Conservation (phyloP, 2,329 filamentous ascomycete genomes). For the Drechslerella stenobrocha region DNA sequence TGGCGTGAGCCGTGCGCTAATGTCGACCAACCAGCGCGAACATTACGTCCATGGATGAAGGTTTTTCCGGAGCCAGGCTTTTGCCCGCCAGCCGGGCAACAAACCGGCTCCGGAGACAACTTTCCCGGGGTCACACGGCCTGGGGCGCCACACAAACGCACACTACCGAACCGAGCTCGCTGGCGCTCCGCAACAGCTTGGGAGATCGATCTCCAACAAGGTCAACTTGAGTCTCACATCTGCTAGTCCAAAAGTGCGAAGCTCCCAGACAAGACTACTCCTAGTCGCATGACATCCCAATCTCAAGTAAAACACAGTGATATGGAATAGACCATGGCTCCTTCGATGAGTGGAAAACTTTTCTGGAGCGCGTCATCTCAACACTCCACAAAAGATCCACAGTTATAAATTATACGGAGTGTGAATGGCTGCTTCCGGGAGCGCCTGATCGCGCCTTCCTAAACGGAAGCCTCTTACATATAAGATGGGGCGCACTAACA, state of each 20-base stretch:
- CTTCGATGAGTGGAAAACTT: neutral
- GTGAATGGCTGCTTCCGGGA: constrained; percentile 41
- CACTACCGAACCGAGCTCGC: neutral
- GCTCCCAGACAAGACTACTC: too few relatives aligned
- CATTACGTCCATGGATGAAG: constrained; percentile 44
- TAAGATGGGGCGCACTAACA: constrained; percentile 21
- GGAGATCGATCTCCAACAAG: neutral
- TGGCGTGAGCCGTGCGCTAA: constrained; percentile 40
- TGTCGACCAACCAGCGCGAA: constrained; percentile 29
- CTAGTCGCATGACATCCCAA: neutral
- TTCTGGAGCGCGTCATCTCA: neutral
- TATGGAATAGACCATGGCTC: neutral
- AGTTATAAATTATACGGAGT: too few relatives aligned
- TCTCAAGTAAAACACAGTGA: neutral
- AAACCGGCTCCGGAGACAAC: constrained; percentile 11
- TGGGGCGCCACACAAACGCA: neutral
- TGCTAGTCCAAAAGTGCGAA: too few relatives aligned
- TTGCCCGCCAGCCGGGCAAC: constrained; percentile 26
- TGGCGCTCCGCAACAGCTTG: neutral
- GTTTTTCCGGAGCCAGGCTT: constrained; percentile 47
- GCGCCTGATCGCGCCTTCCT: constrained; percentile 44
- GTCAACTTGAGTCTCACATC: neutral
- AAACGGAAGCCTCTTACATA: neutral
- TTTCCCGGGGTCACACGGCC: constrained; percentile 17
- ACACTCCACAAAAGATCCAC: too few relatives aligned